These are phyloP conservation scores for Pseudocercospora crystallina DNA, from an alignment of 2,329 filamentous ascomycete genomes.

Conservation along the genomic window DNA sequence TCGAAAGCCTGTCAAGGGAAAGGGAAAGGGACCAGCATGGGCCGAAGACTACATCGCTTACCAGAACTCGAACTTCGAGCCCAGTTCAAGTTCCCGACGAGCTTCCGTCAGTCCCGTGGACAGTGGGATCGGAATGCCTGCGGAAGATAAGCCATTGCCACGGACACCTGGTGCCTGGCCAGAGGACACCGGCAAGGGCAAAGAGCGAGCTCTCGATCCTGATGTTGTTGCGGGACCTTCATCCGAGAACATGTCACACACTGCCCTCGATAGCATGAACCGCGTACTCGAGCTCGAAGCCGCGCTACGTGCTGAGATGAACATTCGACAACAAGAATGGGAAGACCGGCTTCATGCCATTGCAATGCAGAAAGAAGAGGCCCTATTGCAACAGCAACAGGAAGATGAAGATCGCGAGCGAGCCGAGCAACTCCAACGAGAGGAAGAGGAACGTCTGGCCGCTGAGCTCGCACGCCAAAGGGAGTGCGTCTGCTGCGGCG, in stretches of 20 bases:
- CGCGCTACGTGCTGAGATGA: conserved; percentile 4
- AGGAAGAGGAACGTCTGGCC: conserved; percentile 17
- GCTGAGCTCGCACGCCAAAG: conserved; percentile 17
- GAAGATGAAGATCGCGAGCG: conserved; percentile 11
- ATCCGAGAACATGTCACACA: neutral
- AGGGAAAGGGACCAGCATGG: conserved; percentile 7
- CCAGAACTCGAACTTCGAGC: neutral
- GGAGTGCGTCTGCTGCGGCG: conserved; percentile 40
- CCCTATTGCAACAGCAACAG: conserved; percentile 4
- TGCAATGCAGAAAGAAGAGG: conserved; percentile 13
- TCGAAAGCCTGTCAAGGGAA: neutral
- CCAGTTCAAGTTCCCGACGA: neutral
- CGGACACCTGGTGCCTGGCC: neutral
- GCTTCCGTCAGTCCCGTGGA: conserved; percentile 15
- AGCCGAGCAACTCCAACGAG: conserved; percentile 7
- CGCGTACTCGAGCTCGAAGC: conserved; percentile 6
- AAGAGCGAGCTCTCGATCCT: conserved; percentile 9
- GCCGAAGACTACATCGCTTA: neutral
- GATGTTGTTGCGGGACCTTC: neutral
- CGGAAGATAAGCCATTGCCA: conserved; percentile 1
- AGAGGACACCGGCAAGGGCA: conserved; percentile 10
- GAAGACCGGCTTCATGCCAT: conserved; percentile 8
- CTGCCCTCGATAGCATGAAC: neutral
- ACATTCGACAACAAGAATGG: conserved; percentile 9
- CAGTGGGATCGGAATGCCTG: conserved; percentile 14